phyloP scores from a whole-genome alignment of 257 asterid species.

The Solanum habrochaites region DNA sequence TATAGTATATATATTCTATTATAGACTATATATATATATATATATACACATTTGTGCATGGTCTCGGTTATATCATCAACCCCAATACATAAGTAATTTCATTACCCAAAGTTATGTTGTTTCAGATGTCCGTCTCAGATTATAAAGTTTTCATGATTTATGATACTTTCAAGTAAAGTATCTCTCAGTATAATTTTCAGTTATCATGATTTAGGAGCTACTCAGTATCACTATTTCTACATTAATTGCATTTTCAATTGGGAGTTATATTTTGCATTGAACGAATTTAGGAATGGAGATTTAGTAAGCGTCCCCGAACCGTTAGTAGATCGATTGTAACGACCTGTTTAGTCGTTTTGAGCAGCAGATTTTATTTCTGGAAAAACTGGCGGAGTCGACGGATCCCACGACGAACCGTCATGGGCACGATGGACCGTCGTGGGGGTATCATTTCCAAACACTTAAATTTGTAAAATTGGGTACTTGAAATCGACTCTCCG shows the following conservation, averaged over 20 bases:
- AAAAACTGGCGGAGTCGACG: too few species aligned
- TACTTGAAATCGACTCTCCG: too few species aligned
- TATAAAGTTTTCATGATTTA: background rate
- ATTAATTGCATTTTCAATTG: background rate
- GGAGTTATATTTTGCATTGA: background rate
- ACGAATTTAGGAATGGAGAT: background rate
- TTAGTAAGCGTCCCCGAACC: background rate
- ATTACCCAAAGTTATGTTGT: background rate
- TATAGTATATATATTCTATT: too few species aligned
- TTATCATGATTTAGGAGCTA: background rate
- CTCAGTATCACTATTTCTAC: background rate
- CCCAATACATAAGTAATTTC: background rate
- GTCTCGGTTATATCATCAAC: background rate
- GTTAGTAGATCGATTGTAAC: too few species aligned
- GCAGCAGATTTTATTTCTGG: too few species aligned
- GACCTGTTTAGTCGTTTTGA: too few species aligned
- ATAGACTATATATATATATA: too few species aligned
- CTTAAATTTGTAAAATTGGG: too few species aligned
- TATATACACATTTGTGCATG: background rate
- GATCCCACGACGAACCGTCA: too few species aligned
- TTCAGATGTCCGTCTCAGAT: background rate
- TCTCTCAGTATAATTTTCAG: background rate
- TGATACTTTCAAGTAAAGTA: background rate
- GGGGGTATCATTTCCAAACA: too few species aligned
- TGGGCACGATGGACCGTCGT: too few species aligned